Percentiles rank a stretch among this genome's conserved stretches.
These are phyloP conservation scores for Didymella arachidicola DNA, from an alignment of 2,329 filamentous ascomycete genomes.

Conservation along the genomic window DNA sequence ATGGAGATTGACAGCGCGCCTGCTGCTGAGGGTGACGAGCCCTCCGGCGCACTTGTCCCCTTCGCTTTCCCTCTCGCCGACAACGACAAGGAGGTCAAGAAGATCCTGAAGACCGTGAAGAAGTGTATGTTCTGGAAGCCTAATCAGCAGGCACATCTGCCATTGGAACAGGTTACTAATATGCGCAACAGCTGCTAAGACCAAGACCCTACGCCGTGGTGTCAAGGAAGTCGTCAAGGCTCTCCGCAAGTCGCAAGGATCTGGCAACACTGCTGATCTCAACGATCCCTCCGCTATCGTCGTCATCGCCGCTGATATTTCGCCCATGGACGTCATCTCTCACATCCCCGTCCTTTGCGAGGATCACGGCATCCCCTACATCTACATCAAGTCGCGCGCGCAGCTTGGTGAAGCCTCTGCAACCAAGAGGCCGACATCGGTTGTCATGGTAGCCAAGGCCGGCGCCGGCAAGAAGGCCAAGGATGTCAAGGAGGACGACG, in stretches of 20 bases:
- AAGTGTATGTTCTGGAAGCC: slow-evolving; percentile 57
- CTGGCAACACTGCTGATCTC: slow-evolving; percentile 64
- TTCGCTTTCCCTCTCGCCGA: slow-evolving; percentile 84
- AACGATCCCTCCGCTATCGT: slow-evolving; percentile 75
- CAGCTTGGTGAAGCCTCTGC: slow-evolving; percentile 92
- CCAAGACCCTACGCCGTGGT: slow-evolving; percentile 94
- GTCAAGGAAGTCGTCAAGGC: slow-evolving; percentile 99
- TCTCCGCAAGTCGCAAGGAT: slow-evolving; percentile 84
- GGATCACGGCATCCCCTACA: slow-evolving; percentile 95
- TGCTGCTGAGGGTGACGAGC: slow-evolving; percentile 54
- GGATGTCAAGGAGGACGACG: slow-evolving; percentile 57
- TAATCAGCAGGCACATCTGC: background rate
- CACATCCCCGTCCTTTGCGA: slow-evolving; percentile 98
- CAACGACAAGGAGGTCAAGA: slow-evolving; percentile 72
- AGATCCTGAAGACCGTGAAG: slow-evolving; percentile 70
- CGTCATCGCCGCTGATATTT: slow-evolving; percentile 95
- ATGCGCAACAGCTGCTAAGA: slow-evolving; percentile 76
- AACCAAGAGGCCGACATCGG: slow-evolving; percentile 95
- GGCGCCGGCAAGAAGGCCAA: slow-evolving; percentile 59
- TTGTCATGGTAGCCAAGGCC: slow-evolving; percentile 79
- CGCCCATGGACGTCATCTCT: slow-evolving; percentile 97
- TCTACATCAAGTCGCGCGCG: slow-evolving; percentile 90
- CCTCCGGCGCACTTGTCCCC: slow-evolving; percentile 70
- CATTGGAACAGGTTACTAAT: slow-evolving; percentile 13
- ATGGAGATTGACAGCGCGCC: slow-evolving; percentile 54